Evolutionary conservation across 2,329 filamentous ascomycete species (phyloP).

Genomic region (Penicillium sp.): DNA sequence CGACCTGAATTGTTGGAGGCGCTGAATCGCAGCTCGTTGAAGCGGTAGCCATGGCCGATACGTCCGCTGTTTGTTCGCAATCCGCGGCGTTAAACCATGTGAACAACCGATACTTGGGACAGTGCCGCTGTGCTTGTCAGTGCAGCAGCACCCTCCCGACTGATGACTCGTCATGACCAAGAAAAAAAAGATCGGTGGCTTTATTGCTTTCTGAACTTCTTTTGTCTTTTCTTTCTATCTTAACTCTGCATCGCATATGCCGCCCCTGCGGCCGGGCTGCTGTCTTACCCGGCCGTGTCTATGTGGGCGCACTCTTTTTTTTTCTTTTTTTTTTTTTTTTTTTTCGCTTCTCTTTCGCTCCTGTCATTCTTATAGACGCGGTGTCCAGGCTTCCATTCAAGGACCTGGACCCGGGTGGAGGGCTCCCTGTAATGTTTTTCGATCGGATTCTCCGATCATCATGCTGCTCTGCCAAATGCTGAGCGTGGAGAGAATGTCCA

Average conservation of each 20-base stretch:
- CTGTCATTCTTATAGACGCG: slow-evolving; percentile 17
- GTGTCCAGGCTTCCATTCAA: neutral
- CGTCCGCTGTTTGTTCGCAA: slow-evolving; percentile 8
- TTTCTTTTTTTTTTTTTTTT: slow-evolving; percentile 4
- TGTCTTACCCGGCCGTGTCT: slow-evolving; percentile 8
- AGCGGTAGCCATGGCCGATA: slow-evolving; percentile 42
- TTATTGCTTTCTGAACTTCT: slow-evolving; percentile 19
- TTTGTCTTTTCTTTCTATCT: slow-evolving; percentile 8
- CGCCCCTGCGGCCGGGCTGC: slow-evolving; percentile 14
- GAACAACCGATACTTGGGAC: slow-evolving; percentile 15
- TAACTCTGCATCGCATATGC: slow-evolving; percentile 18
- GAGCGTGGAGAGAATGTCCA: neutral
- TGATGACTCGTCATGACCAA: slow-evolving; percentile 30
- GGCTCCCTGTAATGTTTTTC: neutral
- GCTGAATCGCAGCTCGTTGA: slow-evolving; percentile 77
- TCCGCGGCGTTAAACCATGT: slow-evolving; percentile 2
- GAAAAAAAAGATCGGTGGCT: slow-evolving; percentile 25
- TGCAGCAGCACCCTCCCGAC: slow-evolving; percentile 12
- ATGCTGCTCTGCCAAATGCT: neutral
- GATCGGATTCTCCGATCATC: neutral
- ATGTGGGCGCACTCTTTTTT: slow-evolving; percentile 3
- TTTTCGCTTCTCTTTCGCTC: neutral
- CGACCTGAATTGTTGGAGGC: slow-evolving; percentile 89
- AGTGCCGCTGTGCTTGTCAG: neutral
- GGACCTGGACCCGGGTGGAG: neutral